Evolutionary conservation across 2,329 filamentous ascomycete species (phyloP).

Genomic region (Neonectria coccinea): DNA sequence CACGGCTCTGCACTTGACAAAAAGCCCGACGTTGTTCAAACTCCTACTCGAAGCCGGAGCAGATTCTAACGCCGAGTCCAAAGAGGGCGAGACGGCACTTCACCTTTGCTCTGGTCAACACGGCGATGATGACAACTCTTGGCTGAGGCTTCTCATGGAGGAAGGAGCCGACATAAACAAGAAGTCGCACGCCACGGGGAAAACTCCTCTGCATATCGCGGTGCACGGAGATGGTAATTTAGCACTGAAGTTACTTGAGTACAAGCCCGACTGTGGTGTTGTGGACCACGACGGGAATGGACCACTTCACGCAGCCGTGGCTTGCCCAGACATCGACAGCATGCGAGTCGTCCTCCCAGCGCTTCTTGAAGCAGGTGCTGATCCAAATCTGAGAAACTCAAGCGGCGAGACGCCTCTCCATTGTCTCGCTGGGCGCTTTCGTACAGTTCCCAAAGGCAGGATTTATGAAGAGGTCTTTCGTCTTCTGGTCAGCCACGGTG

Average conservation of each 20-base stretch:
- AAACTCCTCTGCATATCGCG: constrained; percentile 2
- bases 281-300: constrained; percentile 9
- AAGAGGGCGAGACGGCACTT: background rate
- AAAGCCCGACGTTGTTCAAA: background rate
- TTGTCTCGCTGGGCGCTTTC: background rate
- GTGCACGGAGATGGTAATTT: background rate
- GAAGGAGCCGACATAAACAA: constrained; percentile 6
- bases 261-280: background rate
- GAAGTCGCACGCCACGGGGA: background rate
- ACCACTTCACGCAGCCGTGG: constrained; percentile 1
- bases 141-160: constrained; percentile 8
- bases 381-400: constrained; percentile 9
- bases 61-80: constrained; percentile 1
- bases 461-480: background rate
- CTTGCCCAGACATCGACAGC: background rate
- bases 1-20: constrained; percentile 7
- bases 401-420: constrained; percentile 34
- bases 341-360: background rate
- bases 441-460: background rate
- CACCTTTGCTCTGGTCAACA: background rate
- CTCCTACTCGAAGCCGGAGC: constrained; percentile 16
- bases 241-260: constrained; percentile 3
- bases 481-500: constrained; percentile 12
- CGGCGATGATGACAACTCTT: background rate
- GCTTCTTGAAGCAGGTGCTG: constrained; percentile 8